Conservation (phyloP, 305 asterid genomes). For the Solanum hybrid region DNA sequence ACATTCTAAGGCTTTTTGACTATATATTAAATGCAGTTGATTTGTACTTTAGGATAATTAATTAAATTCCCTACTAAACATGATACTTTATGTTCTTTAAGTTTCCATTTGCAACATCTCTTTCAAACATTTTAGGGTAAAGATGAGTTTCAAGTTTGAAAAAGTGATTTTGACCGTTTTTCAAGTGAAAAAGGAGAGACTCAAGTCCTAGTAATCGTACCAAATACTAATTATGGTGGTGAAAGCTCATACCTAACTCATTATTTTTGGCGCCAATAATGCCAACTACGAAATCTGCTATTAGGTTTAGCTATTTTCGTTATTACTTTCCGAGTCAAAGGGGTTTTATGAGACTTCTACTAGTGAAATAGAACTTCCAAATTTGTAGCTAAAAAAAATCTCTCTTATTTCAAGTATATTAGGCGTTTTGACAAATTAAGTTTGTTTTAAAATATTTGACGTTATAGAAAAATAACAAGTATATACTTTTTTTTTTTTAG, state of each 20-base stretch:
- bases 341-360: neutral
- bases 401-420: neutral
- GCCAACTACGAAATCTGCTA: neutral
- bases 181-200: neutral
- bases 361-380: neutral
- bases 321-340: neutral
- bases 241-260: neutral
- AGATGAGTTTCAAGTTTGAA: neutral
- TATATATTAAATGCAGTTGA: too few relatives aligned
- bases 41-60: too few relatives aligned
- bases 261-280: neutral
- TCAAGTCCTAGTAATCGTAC: neutral
- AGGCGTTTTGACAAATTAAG: neutral
- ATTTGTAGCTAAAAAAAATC: neutral
- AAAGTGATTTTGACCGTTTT: neutral
- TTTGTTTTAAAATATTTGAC: neutral
- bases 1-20: too few relatives aligned
- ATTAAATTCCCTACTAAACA: too few relatives aligned
- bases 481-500: neutral
- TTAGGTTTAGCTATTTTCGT: neutral
- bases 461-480: too few relatives aligned
- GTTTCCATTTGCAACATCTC: too few relatives aligned
- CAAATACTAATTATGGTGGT: neutral
- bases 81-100: too few relatives aligned
- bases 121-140: too few relatives aligned